A percentile compares a stretch with the other conserved stretches of the same genome.
Evolutionary conservation across 352 stramenopile species (phyloP).

Genomic region (Bremia lactucae): DNA sequence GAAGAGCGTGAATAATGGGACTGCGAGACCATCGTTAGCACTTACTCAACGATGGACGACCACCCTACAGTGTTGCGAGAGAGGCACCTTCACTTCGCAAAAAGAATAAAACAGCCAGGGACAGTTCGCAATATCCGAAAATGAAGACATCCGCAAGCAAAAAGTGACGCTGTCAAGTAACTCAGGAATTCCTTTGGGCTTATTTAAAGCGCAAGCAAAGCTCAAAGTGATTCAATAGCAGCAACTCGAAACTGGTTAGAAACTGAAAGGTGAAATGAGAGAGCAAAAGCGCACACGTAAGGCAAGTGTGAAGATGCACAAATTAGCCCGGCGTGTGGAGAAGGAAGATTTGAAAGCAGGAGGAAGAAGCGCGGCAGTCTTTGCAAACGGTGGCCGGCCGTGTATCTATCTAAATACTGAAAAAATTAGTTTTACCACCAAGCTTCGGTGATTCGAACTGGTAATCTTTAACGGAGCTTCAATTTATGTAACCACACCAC

Average conservation of each 20-base stretch:
- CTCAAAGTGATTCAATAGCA: constrained; percentile 18
- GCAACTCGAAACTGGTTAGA: constrained; percentile 15
- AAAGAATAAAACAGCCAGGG: constrained; percentile 55
- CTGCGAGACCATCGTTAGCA: constrained; percentile 96
- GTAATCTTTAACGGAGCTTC: no score
- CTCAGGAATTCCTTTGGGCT: constrained; percentile 90
- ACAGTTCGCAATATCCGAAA: constrained; percentile 12
- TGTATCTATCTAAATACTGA: constrained; percentile 72
- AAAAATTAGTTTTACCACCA: no score
- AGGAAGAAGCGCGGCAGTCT: constrained; percentile 83
- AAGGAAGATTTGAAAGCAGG: constrained; percentile 92
- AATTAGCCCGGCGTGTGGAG: constrained; percentile 82
- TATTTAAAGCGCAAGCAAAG: constrained; percentile 46
- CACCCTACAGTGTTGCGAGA: constrained; percentile 90
- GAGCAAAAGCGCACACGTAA: constrained; percentile 92
- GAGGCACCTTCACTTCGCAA: constrained; percentile 46
- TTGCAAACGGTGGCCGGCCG: constrained; percentile 46
- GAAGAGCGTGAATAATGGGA: constrained; percentile 86
- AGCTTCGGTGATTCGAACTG: no score
- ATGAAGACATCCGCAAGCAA: constrained; percentile 24
- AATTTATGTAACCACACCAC: constrained; percentile 11
- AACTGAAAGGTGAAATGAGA: constrained; percentile 77
- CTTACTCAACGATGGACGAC: constrained; percentile 97
- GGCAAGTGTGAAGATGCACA: constrained; percentile 83
- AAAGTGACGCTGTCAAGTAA: constrained; percentile 90